Evolutionary conservation across 75 land plant genomes (phyloP).

Genomic region (Adiantum capillusveneris): DNA sequence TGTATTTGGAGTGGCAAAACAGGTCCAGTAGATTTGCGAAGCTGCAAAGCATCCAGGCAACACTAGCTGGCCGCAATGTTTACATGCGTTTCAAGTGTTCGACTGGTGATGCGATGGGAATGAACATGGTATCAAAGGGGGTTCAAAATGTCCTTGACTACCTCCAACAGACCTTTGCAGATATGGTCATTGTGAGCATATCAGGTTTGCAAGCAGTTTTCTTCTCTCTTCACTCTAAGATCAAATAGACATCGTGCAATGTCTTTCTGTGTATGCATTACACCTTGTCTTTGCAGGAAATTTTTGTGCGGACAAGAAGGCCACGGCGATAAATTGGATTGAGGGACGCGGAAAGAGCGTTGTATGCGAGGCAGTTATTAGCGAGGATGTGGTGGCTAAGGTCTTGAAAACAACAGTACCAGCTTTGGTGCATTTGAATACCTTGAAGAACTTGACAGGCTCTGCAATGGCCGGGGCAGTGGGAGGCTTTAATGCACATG

Average conservation of each 20-base stretch:
- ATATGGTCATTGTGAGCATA: constrained; percentile 15
- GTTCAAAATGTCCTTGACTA: constrained; percentile 13
- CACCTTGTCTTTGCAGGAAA: constrained; percentile 5
- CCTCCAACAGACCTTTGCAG: constrained; percentile 5
- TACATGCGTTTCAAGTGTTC: constrained; percentile 68
- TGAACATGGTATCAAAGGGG: constrained; percentile 73
- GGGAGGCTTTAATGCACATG: constrained; percentile 90
- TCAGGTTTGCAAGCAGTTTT: not conserved
- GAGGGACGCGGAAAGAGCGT: constrained; percentile 82
- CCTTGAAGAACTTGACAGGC: constrained; percentile 73
- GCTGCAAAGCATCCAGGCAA: constrained; percentile 56
- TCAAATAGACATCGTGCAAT: not conserved
- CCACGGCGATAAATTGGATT: constrained; percentile 70
- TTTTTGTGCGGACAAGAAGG: constrained; percentile 22
- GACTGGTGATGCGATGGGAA: constrained; percentile 99
- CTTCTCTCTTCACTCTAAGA: not conserved
- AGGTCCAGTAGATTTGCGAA: constrained; percentile 90
- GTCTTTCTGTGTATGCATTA: not conserved
- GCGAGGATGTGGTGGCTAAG: constrained; percentile 55
- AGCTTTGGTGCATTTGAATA: constrained; percentile 80
- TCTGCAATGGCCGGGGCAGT: constrained; percentile 89
- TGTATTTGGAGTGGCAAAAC: constrained; percentile 14
- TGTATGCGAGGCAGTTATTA: constrained; percentile 71
- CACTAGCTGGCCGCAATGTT: constrained; percentile 73
- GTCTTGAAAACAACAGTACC: constrained; percentile 68